These are phyloP conservation scores for Lachancea mirantina DNA, from an alignment of 805 yeast genomes.

Conservation along the genomic window DNA sequence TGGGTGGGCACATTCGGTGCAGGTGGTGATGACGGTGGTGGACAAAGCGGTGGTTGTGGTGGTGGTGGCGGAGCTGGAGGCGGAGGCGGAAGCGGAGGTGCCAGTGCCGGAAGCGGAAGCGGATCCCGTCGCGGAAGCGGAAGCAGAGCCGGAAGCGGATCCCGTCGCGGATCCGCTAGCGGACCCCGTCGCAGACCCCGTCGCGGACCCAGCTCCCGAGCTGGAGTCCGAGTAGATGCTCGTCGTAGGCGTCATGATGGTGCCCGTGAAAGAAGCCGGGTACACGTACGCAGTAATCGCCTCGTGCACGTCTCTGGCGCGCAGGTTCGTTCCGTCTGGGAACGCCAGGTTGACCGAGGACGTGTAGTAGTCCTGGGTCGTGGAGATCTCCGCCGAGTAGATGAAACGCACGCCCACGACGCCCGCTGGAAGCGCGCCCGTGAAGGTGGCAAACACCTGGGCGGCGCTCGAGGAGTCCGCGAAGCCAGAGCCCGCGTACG, in stretches of 20 bases:
- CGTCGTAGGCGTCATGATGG: conserved; percentile 4
- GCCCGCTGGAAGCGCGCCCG: conserved; percentile 2
- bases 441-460: conserved; percentile 1
- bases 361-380: conserved; percentile 5
- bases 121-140: background rate
- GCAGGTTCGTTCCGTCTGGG: conserved; percentile 4
- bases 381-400: conserved; percentile 3
- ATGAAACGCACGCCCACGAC: conserved; percentile 2
- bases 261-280: conserved; percentile 4
- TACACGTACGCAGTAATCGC: conserved; percentile 2
- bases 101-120: conserved; percentile 2
- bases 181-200: background rate
- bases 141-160: conserved; percentile 1
- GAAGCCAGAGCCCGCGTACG: background rate
- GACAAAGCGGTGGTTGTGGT: conserved; percentile 10
- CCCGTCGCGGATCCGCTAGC: conserved; percentile 1
- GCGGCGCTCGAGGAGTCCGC: conserved; percentile 3
- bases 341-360: conserved; percentile 5
- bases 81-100: conserved; percentile 11
- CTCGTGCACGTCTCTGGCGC: conserved; percentile 6
- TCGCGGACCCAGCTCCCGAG: background rate
- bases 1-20: conserved; percentile 4
- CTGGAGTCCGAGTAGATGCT: conserved; percentile 7
- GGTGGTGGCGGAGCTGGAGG: conserved; percentile 17
- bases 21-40: conserved; percentile 6